These are phyloP conservation scores for Tuber magnatum DNA, from an alignment of 495 filamentous ascomycete species.

Conservation along the genomic window DNA sequence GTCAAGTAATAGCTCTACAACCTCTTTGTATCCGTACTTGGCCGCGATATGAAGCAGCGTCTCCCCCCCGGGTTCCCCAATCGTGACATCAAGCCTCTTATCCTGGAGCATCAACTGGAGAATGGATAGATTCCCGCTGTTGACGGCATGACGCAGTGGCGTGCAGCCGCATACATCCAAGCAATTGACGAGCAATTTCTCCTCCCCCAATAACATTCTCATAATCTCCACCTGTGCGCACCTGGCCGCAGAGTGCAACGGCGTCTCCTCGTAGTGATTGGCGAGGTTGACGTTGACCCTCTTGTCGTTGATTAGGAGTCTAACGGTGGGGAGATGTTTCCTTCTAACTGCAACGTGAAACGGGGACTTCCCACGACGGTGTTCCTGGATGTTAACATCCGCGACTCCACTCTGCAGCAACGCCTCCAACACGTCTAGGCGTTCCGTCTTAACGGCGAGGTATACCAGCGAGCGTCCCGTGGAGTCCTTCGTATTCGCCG, in stretches of 20 bases:
- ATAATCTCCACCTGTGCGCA: constrained; percentile 5
- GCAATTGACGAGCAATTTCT: background rate
- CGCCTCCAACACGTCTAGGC: background rate
- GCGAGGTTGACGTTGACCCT: background rate
- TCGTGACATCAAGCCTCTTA: background rate
- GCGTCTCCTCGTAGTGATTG: constrained; percentile 2
- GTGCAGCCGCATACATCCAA: background rate
- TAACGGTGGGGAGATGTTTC: background rate
- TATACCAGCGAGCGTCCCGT: background rate
- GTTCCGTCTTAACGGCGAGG: background rate
- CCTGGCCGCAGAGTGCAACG: constrained; percentile 13
- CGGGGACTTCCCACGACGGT: constrained; percentile 1
- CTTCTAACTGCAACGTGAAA: background rate
- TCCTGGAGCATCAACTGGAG: background rate
- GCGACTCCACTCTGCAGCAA: background rate
- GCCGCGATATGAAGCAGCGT: background rate
- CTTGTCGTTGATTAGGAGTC: background rate
- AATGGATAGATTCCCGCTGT: background rate
- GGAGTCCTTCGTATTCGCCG: background rate
- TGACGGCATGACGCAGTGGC: background rate
- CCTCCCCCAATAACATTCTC: background rate
- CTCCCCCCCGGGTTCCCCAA: background rate
- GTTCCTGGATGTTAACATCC: background rate
- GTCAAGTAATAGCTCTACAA: background rate
- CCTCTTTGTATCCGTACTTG: background rate